A percentile compares a stretch with the other conserved stretches of the same genome.
Conservation (phyloP, 2,329 filamentous ascomycete species). For the Fusarium annulatum region DNA sequence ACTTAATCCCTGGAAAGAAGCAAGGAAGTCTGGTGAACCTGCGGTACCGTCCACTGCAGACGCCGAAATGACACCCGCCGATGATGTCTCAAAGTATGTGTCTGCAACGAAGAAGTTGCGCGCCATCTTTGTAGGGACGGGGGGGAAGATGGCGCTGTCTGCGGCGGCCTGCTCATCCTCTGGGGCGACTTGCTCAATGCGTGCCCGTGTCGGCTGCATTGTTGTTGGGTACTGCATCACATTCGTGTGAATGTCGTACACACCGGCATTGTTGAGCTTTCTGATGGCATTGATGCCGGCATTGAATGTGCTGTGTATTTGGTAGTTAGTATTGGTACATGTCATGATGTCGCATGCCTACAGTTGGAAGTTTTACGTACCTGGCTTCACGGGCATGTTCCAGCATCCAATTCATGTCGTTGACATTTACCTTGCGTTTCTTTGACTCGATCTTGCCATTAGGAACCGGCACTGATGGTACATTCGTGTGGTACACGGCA, state of each 20-base stretch:
- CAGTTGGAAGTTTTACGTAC: conserved; percentile 60
- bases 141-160: conserved; percentile 56
- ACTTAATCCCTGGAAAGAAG: conserved; percentile 70
- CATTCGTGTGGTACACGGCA: conserved; percentile 89
- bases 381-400: conserved; percentile 93
- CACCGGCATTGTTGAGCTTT: conserved; percentile 75
- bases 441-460: conserved; percentile 83
- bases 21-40: conserved; percentile 59
- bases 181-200: conserved; percentile 77
- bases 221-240: conserved; percentile 85
- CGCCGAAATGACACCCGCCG: conserved; percentile 57
- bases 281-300: conserved; percentile 76
- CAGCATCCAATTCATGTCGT: conserved; percentile 94
- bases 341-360: background rate
- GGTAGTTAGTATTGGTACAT: conserved; percentile 13
- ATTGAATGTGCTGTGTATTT: conserved; percentile 80
- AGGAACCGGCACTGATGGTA: conserved; percentile 78
- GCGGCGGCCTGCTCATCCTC: conserved; percentile 48
- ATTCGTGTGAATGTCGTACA: conserved; percentile 97
- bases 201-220: conserved; percentile 90
- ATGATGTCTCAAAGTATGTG: conserved; percentile 63
- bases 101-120: conserved; percentile 69
- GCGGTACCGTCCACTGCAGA: conserved; percentile 57
- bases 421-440: conserved; percentile 87
- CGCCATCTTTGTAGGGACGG: conserved; percentile 60